Base-by-base conservation (phyloP, 2,329 filamentous ascomycete genomes). In the Fusarium tanahbumbuense region DNA sequence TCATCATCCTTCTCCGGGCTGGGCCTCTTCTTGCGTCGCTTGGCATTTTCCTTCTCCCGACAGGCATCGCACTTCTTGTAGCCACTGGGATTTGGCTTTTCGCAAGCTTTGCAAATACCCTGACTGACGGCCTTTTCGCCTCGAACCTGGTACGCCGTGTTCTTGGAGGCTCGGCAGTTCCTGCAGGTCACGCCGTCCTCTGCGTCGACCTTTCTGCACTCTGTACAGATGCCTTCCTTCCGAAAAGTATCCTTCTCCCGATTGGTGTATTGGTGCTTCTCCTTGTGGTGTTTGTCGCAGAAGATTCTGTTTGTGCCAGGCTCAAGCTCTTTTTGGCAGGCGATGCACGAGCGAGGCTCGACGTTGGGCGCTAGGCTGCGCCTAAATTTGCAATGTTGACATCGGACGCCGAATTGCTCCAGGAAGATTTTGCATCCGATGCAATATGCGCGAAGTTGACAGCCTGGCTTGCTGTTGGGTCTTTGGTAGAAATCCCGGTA, bases 91-190 rank as follows among this genome's bases (percentile, higher is more conserved):
- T 37, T 37, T 10, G 18, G 3, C 10, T 37, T 2, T 18, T 5
- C 2, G 6, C 34, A 37, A 3, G 8, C 2, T 18, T 6, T 6
- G 16, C 34, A 37, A 37, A 37, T 18, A 3, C 34, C 34, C 34
- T 37, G 18, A 11, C 10, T 12, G 7, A 11, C n/a, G 18, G 34
- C 18, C 6, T 37, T 2, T 1, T 37, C 34, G 2, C 0, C n/a
- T n/a, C 34, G 34, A 7, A 1, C 3, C 10, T 37, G 4, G 18
- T 37, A 37, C 10, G 0, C 10, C 10, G 0, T 3, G 18, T 37
- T 37, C 34, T 7, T 37, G 18, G 6, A 7, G 10, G 0, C 3
- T 18, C 34, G n/a, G 18, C 34, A 37, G 10, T 7, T 4, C 18
- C 2, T 12, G 18, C 34, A 37, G 18, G 34, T n/a, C 18, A n/a